phyloP scores from a whole-genome alignment of 441 rosid species.

The Metrosideros polymorpha region DNA sequence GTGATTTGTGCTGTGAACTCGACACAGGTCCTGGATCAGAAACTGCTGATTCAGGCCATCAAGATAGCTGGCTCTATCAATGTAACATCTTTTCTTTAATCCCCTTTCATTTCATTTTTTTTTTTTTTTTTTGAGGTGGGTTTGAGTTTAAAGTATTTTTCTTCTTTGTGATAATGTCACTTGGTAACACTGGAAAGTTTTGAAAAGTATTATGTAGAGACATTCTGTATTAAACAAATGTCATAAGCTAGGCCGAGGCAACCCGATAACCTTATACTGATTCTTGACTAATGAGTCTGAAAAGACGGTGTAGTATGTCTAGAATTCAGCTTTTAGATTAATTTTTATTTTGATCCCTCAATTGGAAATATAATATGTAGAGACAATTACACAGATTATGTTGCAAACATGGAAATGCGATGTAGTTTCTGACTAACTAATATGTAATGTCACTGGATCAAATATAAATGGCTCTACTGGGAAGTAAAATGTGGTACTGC shows the following conservation, averaged over 20 bases:
- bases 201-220: neutral
- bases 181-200: neutral
- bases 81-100: constrained; percentile 14
- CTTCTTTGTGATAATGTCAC: neutral
- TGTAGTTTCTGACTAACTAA: neutral
- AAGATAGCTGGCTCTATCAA: constrained; percentile 47
- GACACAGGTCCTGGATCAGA: constrained; percentile 55
- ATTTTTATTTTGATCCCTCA: neutral
- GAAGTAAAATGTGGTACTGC: neutral
- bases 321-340: neutral
- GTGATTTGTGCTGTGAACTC: constrained; percentile 65
- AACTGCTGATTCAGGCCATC: constrained; percentile 43
- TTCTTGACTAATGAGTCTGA: neutral
- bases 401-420: neutral
- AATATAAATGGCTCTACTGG: neutral
- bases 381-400: neutral
- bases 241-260: neutral
- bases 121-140: neutral
- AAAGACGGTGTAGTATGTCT: neutral
- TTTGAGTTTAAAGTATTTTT: neutral
- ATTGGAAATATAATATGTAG: neutral
- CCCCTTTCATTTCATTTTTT: neutral
- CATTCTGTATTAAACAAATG: neutral
- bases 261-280: neutral
- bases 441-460: neutral